Conservation (phyloP, 345 rosid genomes). For the Hibiscus trionum region DNA sequence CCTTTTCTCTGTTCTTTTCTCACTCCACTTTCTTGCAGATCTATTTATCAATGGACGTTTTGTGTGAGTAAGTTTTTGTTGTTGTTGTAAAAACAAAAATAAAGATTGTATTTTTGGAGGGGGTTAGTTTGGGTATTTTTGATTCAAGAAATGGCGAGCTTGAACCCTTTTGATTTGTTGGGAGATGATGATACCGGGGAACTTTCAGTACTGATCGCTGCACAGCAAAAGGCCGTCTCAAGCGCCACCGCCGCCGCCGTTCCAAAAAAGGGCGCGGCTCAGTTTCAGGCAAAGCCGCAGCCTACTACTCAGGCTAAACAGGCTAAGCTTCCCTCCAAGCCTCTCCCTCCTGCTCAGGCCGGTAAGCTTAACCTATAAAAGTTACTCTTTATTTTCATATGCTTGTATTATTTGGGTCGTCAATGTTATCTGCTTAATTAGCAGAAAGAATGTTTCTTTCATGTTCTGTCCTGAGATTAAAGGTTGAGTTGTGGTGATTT, state of each 20-base stretch:
- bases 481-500: background rate
- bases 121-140: background rate
- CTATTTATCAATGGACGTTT: constrained; percentile 23
- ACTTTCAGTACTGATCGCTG: constrained; percentile 50
- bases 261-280: constrained; percentile 8
- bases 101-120: background rate
- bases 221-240: constrained; percentile 31
- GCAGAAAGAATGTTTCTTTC: background rate
- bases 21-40: constrained; percentile 8
- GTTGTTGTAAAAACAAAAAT: background rate
- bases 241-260: constrained; percentile 13
- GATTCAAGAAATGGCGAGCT: constrained; percentile 52
- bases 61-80: constrained; percentile 17
- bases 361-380: constrained; percentile 30
- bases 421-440: background rate
- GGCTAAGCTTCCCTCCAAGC: constrained; percentile 68
- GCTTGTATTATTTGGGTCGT: background rate
- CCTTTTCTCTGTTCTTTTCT: background rate
- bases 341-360: constrained; percentile 68
- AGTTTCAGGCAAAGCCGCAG: constrained; percentile 19
- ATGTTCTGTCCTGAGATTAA: background rate
- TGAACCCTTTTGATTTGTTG: constrained; percentile 75
- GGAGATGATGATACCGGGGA: constrained; percentile 76
- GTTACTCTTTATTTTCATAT: background rate
- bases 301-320: constrained; percentile 40